phyloP scores from a whole-genome alignment of 192 early-diverging fungal species.

The Dissophora ornata region DNA sequence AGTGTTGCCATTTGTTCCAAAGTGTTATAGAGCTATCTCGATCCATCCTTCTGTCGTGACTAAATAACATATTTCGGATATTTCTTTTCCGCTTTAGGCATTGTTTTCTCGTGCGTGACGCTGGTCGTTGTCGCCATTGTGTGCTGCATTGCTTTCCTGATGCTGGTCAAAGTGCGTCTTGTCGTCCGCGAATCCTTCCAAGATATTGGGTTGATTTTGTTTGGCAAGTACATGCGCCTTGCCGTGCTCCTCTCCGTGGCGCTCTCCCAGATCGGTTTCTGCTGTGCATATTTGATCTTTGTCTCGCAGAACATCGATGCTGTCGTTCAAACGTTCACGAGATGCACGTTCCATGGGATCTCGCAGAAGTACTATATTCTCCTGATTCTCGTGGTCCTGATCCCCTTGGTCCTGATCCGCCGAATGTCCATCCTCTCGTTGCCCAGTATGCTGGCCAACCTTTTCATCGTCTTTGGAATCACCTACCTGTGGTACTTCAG shows the following conservation, averaged over 20 bases:
- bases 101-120: constrained; percentile 68
- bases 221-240: constrained; percentile 69
- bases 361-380: constrained; percentile 68
- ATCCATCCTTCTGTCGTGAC: too few species aligned
- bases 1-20: too few species aligned
- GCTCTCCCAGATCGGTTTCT: constrained; percentile 83
- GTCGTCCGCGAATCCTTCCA: constrained; percentile 73
- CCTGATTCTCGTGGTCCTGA: constrained; percentile 78
- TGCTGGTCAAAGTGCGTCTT: constrained; percentile 71
- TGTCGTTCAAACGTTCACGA: constrained; percentile 75
- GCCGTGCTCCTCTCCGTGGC: constrained; percentile 63
- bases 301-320: constrained; percentile 89
- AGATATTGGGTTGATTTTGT: constrained; percentile 74
- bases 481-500: constrained; percentile 84
- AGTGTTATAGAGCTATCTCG: too few species aligned
- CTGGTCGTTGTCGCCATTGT: constrained; percentile 70
- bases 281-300: constrained; percentile 92
- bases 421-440: constrained; percentile 87
- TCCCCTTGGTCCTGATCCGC: constrained; percentile 90
- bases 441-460: constrained; percentile 86
- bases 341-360: constrained; percentile 72
- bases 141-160: constrained; percentile 72
- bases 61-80: too few species aligned
- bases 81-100: constrained; percentile 67
- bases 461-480: constrained; percentile 91